Conservation (phyloP, 768 basidiomycete species). For the Calocybe gangraenosa region DNA sequence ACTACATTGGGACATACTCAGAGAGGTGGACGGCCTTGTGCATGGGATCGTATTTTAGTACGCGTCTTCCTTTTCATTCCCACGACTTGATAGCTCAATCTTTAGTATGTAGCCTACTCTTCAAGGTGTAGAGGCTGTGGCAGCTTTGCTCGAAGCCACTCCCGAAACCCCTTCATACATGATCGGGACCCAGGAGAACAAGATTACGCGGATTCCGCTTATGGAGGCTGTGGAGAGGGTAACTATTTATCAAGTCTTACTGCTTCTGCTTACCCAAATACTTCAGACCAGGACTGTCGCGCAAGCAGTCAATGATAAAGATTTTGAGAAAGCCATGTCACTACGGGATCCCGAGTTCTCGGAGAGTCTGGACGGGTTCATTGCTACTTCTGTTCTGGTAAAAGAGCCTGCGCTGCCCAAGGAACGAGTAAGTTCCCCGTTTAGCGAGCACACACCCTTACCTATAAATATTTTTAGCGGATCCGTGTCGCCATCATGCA, state of each 20-base stretch:
- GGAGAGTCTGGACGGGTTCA: constrained; percentile 86
- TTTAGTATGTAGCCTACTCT: constrained; percentile 78
- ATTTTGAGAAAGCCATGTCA: constrained; percentile 85
- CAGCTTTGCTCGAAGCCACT: constrained; percentile 79
- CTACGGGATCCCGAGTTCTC: constrained; percentile 89
- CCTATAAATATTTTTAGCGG: constrained; percentile 39
- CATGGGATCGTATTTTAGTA: constrained; percentile 89
- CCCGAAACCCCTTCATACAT: constrained; percentile 94
- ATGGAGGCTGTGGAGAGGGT: constrained; percentile 93
- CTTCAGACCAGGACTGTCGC: constrained; percentile 81
- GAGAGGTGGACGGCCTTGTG: constrained; percentile 91
- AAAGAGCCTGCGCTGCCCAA: constrained; percentile 49
- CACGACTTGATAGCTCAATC: too few species aligned
- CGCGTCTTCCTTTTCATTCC: constrained; percentile 16
- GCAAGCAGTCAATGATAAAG: constrained; percentile 71
- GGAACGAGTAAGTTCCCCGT: constrained; percentile 33
- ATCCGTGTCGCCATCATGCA: constrained; percentile 83
- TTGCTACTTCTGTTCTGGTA: constrained; percentile 61
- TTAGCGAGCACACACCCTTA: background rate
- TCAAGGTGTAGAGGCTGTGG: constrained; percentile 93
- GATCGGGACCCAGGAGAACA: constrained; percentile 95
- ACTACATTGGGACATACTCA: constrained; percentile 98
- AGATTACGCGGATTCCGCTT: constrained; percentile 86
- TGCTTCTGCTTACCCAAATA: background rate
- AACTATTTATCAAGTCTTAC: constrained; percentile 10